Evolutionary conservation across 345 rosid species (phyloP), one percentile per base, ranked within the genome.

Genomic region (Aethionema arabicum): DNA sequence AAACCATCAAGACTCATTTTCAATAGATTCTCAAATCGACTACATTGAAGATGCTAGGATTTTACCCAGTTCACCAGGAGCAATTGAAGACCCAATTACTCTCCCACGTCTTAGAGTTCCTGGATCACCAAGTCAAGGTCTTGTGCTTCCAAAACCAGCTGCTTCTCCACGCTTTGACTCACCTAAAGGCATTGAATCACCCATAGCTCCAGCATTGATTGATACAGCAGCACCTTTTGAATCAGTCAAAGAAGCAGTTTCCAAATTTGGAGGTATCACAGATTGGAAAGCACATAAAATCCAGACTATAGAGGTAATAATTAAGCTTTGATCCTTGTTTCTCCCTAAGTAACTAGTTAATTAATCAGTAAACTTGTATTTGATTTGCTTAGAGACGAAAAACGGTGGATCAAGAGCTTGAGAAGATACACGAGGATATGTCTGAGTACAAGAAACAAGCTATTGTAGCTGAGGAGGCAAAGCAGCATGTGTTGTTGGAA

Each of bases 281-380:
- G 97, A 93, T 64, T 93, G 99, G 99, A 93, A 89, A 80, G 99
- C 91, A 36, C 99, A 89, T 62, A 84, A 72, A 76, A 61, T 82
- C 51, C 85, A 85, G 48, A 79, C 84, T 15, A 80, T 87, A 65
- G 97, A 89, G 98, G 98, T 92, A 80, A 5, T 1, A 3, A 5
- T 31, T 4, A 2, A 3, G 2, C 0, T 30, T 43, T 35, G 11
- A 16, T 46, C 61, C 5, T 11, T 33, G 7, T 5, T 15, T 39
- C n/a, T 5, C 8, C 2, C 15, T 21, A 21, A 21, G 4, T 4
- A 5, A 45, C 10, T 14, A 29, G 13, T 40, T 10, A 11, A 0
- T 45, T 45, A 7, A 7, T 11, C 12, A 6, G 7, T 1, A 7
- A 7, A 11, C 49, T 11, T 10, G 11, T 6, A 37, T 73, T 44